These are phyloP conservation scores for Cercophora samala DNA, from an alignment of 495 filamentous ascomycete genomes.

Conservation along the genomic window DNA sequence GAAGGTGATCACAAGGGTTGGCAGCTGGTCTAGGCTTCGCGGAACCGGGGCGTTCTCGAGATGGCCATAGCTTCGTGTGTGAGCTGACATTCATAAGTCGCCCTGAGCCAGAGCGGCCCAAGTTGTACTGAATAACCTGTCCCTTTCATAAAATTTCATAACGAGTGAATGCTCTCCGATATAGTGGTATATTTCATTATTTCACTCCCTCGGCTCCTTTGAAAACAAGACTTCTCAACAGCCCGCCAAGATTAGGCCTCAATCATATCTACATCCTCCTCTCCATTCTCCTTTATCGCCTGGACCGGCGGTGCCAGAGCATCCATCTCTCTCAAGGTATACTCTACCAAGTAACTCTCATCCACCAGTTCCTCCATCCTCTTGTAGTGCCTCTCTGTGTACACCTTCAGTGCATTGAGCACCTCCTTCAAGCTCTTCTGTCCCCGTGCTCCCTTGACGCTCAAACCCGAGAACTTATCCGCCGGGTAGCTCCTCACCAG, in stretches of 20 bases:
- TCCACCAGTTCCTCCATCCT: conserved; percentile 85
- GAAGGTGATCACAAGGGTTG: neutral
- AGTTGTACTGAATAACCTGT: neutral
- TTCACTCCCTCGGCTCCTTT: neutral
- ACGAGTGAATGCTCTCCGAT: neutral
- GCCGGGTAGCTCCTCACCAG: conserved; percentile 76
- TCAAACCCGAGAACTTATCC: conserved; percentile 56
- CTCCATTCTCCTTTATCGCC: conserved; percentile 30
- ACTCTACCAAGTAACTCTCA: conserved; percentile 91
- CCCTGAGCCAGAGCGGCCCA: neutral
- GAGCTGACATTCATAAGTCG: neutral
- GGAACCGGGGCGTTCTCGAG: neutral
- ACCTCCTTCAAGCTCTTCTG: conserved; percentile 75
- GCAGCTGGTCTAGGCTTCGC: neutral
- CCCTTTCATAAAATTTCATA: neutral
- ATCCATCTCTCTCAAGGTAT: conserved; percentile 91
- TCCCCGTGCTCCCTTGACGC: conserved; percentile 60
- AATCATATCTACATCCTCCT: conserved; percentile 44
- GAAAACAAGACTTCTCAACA: neutral
- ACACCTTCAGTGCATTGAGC: conserved; percentile 73
- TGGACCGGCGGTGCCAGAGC: conserved; percentile 50
- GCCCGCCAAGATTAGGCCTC: conserved; percentile 23
- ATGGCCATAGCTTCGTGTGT: neutral
- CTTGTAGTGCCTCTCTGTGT: conserved; percentile 88
- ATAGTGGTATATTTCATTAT: neutral